Conservation (phyloP, 1,284 basidiomycete species). For the Clitocybe nebularis region DNA sequence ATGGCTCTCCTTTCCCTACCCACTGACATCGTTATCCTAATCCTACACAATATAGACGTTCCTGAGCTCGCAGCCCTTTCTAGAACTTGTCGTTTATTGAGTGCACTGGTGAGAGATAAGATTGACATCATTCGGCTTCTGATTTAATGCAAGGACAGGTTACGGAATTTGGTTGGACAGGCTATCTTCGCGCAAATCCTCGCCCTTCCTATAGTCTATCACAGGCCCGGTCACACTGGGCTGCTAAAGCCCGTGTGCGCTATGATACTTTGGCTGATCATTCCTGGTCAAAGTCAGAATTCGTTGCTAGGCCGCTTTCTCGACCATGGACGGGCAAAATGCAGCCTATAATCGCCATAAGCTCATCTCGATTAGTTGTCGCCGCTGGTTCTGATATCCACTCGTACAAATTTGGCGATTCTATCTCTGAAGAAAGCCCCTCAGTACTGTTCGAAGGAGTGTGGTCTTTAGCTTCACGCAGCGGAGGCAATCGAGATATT, state of each 20-base stretch:
- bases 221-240: constrained; percentile 44
- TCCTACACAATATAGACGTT: constrained; percentile 45
- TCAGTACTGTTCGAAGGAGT: constrained; percentile 47
- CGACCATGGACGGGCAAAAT: constrained; percentile 55
- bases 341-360: constrained; percentile 59
- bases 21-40: constrained; percentile 52
- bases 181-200: constrained; percentile 44
- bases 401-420: constrained; percentile 49
- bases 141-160: constrained; percentile 39
- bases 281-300: constrained; percentile 49
- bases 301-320: constrained; percentile 67
- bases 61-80: constrained; percentile 45
- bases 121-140: no score
- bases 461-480: constrained; percentile 35
- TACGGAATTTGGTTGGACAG: constrained; percentile 55
- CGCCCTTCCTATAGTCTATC: constrained; percentile 52
- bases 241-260: constrained; percentile 39
- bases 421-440: constrained; percentile 32
- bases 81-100: constrained; percentile 40
- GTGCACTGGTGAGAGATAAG: constrained; percentile 41
- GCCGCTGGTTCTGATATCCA: constrained; percentile 59
- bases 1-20: constrained; percentile 36
- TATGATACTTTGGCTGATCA: constrained; percentile 53
- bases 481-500: constrained; percentile 45
- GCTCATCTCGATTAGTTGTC: constrained; percentile 52